Evolutionary conservation across 768 basidiomycete genomes (phyloP).

Genomic region (Royoungia palumana): DNA sequence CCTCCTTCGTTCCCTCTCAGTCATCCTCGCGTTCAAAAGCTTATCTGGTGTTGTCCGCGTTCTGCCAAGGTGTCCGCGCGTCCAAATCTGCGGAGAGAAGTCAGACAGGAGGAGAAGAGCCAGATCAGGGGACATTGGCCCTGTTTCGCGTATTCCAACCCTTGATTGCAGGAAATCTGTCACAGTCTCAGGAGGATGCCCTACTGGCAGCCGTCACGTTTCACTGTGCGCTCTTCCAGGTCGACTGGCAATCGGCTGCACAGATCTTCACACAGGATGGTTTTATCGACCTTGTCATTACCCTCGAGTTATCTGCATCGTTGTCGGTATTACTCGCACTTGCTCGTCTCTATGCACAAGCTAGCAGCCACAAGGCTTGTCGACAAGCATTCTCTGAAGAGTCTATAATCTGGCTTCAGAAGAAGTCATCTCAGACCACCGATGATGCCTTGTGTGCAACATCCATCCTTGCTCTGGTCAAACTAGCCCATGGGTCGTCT

Average conservation of each 20-base stretch:
- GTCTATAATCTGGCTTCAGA: constrained; percentile 64
- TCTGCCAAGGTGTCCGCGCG: constrained; percentile 58
- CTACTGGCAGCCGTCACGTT: constrained; percentile 59
- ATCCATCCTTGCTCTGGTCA: constrained; percentile 73
- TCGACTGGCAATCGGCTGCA: constrained; percentile 69
- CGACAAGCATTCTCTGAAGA: constrained; percentile 58
- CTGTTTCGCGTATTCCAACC: constrained; percentile 52
- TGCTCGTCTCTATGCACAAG: constrained; percentile 73
- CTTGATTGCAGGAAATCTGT: constrained; percentile 45
- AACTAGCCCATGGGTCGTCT: constrained; percentile 59
- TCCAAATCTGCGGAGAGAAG: constrained; percentile 34
- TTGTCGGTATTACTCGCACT: constrained; percentile 52
- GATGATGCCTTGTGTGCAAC: constrained; percentile 52
- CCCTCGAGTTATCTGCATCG: constrained; percentile 60
- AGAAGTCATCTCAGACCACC: constrained; percentile 45
- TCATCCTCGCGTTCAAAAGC: constrained; percentile 58
- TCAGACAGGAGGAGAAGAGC: constrained; percentile 34
- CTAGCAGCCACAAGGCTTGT: constrained; percentile 70
- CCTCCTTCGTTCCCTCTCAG: constrained; percentile 51
- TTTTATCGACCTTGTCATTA: constrained; percentile 56
- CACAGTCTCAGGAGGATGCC: constrained; percentile 52
- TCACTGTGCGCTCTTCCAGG: constrained; percentile 77
- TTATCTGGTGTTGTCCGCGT: constrained; percentile 63
- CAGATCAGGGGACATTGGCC: constrained; percentile 46
- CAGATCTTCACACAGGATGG: constrained; percentile 63